These are phyloP conservation scores for Aspergillus fijiensis DNA, from an alignment of 2,329 filamentous ascomycete species.

Conservation along the genomic window DNA sequence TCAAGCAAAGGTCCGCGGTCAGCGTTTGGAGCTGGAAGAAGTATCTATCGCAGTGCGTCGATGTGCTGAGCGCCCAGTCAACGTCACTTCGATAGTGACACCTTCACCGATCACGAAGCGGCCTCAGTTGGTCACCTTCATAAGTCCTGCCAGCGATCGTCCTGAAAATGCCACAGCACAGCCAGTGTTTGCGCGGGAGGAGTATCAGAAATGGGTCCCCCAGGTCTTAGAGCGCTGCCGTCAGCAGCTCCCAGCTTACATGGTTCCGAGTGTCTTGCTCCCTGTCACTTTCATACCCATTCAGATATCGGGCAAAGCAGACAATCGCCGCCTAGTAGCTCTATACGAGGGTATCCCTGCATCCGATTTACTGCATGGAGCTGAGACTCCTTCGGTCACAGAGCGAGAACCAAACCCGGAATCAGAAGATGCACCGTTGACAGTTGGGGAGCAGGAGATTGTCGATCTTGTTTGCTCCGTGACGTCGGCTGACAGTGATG, in stretches of 20 bases:
- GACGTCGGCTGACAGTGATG: no score
- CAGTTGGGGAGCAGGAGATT: no score
- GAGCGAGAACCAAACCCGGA: no score
- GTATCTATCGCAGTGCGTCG: slow-evolving; percentile 12
- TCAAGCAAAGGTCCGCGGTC: slow-evolving; percentile 13
- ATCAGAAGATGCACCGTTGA: no score
- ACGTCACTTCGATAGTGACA: slow-evolving; percentile 16
- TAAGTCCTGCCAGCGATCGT: slow-evolving; percentile 7
- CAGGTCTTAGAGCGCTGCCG: slow-evolving; percentile 9
- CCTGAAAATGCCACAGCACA: neutral
- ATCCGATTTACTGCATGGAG: slow-evolving; percentile 5
- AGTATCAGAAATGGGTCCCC: slow-evolving; percentile 14
- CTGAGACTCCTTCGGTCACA: neutral
- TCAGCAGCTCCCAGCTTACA: slow-evolving; percentile 13
- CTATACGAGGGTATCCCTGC: slow-evolving; percentile 14
- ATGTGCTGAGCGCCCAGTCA: slow-evolving; percentile 10
- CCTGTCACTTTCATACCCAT: slow-evolving; percentile 9
- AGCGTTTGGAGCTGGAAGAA: slow-evolving; percentile 13
- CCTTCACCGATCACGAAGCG: slow-evolving; percentile 17
- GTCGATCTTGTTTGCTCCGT: no score
- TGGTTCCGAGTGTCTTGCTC: slow-evolving; percentile 11
- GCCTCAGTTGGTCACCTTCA: slow-evolving; percentile 14
- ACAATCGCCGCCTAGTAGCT: slow-evolving; percentile 10
- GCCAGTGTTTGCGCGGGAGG: neutral
- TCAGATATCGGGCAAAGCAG: slow-evolving; percentile 16